These are phyloP conservation scores for Diaporthe capsici DNA, from an alignment of 2,329 filamentous ascomycete genomes.

Conservation along the genomic window DNA sequence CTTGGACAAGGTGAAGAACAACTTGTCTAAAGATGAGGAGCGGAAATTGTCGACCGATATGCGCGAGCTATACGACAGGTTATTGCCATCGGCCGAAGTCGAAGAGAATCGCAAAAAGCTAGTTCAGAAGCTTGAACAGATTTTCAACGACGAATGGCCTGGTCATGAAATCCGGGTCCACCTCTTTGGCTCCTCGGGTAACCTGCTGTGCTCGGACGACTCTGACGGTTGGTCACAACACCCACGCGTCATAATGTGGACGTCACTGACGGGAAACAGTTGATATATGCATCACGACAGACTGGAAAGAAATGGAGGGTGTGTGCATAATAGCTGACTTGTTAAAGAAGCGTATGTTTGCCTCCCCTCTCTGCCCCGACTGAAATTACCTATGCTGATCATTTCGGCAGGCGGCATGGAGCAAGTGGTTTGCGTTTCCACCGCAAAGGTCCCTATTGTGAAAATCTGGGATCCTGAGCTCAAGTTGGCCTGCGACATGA, in stretches of 20 bases:
- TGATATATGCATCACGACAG: constrained; percentile 96
- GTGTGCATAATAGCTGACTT: constrained; percentile 93
- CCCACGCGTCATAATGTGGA: not conserved
- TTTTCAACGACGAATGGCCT: constrained; percentile 93
- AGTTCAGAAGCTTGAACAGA: constrained; percentile 87
- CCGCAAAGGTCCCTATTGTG: constrained; percentile 97
- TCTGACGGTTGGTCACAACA: constrained; percentile 83
- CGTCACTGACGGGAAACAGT: constrained; percentile 69
- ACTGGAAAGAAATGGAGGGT: constrained; percentile 87
- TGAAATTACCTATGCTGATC: constrained; percentile 22
- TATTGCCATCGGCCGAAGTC: constrained; percentile 86
- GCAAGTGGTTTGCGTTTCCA: constrained; percentile 93
- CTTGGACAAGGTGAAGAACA: constrained; percentile 79
- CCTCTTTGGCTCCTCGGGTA: constrained; percentile 98
- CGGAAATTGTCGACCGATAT: constrained; percentile 84
- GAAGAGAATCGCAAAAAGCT: constrained; percentile 82
- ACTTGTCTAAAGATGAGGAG: constrained; percentile 80
- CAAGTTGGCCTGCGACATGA: constrained; percentile 93
- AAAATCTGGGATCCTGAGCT: constrained; percentile 98
- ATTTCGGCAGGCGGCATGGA: constrained; percentile 89
- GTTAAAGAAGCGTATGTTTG: constrained; percentile 81
- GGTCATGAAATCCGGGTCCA: constrained; percentile 90
- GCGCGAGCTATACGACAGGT: constrained; percentile 84
- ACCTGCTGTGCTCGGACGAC: constrained; percentile 92
- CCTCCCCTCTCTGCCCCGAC: not conserved